A percentile compares a stretch with the other conserved stretches of the same genome.
These are phyloP conservation scores for Suillus ampliporus DNA, from an alignment of 768 basidiomycete genomes.

Conservation along the genomic window DNA sequence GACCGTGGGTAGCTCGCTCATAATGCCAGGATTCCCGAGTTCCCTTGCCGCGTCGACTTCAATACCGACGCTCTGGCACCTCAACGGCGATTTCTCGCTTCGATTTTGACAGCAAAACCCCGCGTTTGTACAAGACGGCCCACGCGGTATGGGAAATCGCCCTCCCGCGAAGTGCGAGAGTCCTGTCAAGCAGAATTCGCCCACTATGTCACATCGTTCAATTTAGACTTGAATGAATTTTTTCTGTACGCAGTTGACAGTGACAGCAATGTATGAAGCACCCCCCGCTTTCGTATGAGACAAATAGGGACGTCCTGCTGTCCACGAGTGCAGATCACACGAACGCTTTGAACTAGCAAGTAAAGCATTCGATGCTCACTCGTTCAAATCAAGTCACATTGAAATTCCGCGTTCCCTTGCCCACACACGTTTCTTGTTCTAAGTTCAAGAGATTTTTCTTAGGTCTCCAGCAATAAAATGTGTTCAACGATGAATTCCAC, in stretches of 20 bases:
- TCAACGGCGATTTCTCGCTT: neutral
- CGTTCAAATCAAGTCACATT: neutral
- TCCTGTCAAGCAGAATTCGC: neutral
- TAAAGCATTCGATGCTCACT: neutral
- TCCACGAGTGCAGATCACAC: neutral
- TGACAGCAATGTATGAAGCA: neutral
- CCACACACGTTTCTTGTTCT: neutral
- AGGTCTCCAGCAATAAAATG: neutral
- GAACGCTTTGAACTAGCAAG: neutral
- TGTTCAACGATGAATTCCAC: constrained; percentile 29
- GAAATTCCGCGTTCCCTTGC: neutral
- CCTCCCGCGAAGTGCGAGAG: constrained; percentile 8
- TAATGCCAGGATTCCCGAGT: neutral
- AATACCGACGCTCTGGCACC: neutral
- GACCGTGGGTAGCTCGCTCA: constrained; percentile 11
- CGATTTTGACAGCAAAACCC: neutral
- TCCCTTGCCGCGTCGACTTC: neutral
- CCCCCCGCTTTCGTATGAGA: neutral
- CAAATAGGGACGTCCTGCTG: neutral
- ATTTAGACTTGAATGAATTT: neutral
- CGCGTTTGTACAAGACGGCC: neutral
- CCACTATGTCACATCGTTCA: neutral
- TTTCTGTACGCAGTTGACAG: neutral
- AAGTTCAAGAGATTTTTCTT: neutral
- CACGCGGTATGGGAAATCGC: constrained; percentile 1